Percentiles rank a stretch among this genome's conserved stretches.
These are phyloP conservation scores for Sonneratia caseolaris DNA, from an alignment of 345 rosid genomes.

Conservation along the genomic window DNA sequence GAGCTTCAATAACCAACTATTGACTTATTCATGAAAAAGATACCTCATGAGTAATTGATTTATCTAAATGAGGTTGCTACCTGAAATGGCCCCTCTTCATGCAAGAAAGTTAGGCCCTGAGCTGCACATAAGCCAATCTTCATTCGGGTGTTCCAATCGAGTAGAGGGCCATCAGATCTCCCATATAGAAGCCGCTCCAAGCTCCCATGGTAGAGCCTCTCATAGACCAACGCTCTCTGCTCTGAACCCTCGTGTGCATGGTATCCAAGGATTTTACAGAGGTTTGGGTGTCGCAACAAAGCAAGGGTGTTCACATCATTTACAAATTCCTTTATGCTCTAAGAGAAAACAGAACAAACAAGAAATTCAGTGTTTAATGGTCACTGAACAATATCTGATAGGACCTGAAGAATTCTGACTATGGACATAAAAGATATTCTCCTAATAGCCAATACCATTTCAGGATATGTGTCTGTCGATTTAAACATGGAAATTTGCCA, in stretches of 20 bases:
- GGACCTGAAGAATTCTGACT: no score
- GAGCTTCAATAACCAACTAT: background rate
- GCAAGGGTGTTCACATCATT: slow-evolving; percentile 78
- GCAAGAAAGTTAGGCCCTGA: slow-evolving; percentile 83
- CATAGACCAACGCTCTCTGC: slow-evolving; percentile 79
- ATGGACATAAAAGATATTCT: no score
- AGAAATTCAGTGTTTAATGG: background rate
- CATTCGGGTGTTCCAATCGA: slow-evolving; percentile 94
- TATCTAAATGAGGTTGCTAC: slow-evolving; percentile 19
- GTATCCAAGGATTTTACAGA: slow-evolving; percentile 79
- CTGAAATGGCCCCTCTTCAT: slow-evolving; percentile 99
- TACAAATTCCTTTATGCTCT: slow-evolving; percentile 73
- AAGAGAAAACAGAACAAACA: background rate
- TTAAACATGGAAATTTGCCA: background rate
- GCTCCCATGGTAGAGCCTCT: slow-evolving; percentile 87
- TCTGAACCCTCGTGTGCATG: slow-evolving; percentile 78
- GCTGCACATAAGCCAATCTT: slow-evolving; percentile 85
- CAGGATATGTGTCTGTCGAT: no score
- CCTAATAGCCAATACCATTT: no score
- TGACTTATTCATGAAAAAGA: background rate
- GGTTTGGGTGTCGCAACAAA: slow-evolving; percentile 79
- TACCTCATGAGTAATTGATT: background rate
- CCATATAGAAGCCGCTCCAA: slow-evolving; percentile 82
- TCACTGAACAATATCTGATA: no score
- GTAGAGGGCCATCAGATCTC: slow-evolving; percentile 79